Conservation (phyloP, 768 basidiomycete species). For the Daedaleopsis nitida region DNA sequence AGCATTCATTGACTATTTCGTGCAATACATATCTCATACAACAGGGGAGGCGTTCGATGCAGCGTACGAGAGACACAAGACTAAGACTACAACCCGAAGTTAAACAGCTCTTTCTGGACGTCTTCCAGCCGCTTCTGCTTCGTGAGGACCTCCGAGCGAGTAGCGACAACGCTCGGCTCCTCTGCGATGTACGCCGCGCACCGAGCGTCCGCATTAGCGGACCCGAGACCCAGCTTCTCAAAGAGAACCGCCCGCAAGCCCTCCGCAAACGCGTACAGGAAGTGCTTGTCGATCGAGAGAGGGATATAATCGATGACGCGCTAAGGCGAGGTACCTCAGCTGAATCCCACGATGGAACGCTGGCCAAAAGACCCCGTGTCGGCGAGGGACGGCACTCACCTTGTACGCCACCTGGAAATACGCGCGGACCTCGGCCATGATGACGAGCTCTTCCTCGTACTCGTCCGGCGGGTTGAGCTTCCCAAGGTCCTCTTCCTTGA, state of each 20-base stretch:
- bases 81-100: conserved; percentile 20
- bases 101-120: conserved; percentile 25
- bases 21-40: too few species aligned
- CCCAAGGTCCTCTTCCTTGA: conserved; percentile 17
- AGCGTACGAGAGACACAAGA: too few species aligned
- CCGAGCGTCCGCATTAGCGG: conserved; percentile 17
- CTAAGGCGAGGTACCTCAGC: conserved; percentile 19
- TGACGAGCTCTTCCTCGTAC: conserved; percentile 55
- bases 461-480: conserved; percentile 38
- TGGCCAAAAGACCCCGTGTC: too few species aligned
- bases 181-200: conserved; percentile 31
- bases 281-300: conserved; percentile 46
- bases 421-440: conserved; percentile 73
- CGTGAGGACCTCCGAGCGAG: conserved; percentile 26
- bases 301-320: conserved; percentile 48
- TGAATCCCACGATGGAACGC: too few species aligned
- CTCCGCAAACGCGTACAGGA: conserved; percentile 38
- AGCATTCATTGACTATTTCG: too few species aligned
- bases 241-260: conserved; percentile 27
- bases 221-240: conserved; percentile 26
- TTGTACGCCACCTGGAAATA: conserved; percentile 66
- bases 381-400: conserved; percentile 2
- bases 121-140: conserved; percentile 27
- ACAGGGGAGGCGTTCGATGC: too few species aligned
- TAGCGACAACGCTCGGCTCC: conserved; percentile 27